phyloP scores from a whole-genome alignment of 140 eudicot species.

The Ambrosia hybrid region DNA sequence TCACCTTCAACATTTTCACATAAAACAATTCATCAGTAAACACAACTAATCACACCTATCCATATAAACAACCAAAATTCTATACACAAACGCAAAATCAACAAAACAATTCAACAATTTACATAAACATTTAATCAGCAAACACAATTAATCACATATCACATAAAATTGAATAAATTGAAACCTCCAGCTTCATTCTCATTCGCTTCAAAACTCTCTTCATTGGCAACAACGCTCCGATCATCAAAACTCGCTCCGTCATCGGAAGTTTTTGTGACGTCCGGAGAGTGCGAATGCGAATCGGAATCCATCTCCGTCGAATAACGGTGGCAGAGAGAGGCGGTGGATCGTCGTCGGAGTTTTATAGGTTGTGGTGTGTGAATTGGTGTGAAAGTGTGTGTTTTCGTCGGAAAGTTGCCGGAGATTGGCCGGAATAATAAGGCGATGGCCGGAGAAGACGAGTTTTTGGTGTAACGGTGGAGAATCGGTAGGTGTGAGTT shows the following conservation, averaged over 20 bases:
- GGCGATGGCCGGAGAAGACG: conserved; percentile 1
- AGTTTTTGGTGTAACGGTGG: conserved; percentile 7
- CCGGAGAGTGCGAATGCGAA: conserved; percentile 28
- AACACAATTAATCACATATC: no score
- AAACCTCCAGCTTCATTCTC: conserved; percentile 25
- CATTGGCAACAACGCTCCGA: conserved; percentile 30
- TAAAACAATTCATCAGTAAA: conserved; percentile 6
- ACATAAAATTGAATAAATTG: no score
- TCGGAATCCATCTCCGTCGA: conserved; percentile 43
- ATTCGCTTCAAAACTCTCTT: conserved; percentile 24
- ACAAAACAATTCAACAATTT: neutral
- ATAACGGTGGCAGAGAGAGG: conserved; percentile 21
- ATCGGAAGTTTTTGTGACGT: conserved; percentile 9
- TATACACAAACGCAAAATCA: neutral
- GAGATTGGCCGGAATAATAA: conserved; percentile 5
- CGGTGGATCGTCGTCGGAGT: conserved; percentile 16
- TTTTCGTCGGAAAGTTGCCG: conserved; percentile 17
- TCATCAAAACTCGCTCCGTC: conserved; percentile 33
- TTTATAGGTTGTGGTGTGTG: conserved; percentile 1
- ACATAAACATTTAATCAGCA: no score
- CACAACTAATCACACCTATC: neutral
- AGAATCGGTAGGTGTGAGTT: conserved; percentile 27
- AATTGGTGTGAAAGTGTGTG: conserved; percentile 10
- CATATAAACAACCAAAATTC: conserved; percentile 7
- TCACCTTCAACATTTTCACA: conserved; percentile 33